Evolutionary conservation across 768 basidiomycete species (phyloP), one percentile per base, ranked within the genome.

Genomic region (Kockovaella imperatae): DNA sequence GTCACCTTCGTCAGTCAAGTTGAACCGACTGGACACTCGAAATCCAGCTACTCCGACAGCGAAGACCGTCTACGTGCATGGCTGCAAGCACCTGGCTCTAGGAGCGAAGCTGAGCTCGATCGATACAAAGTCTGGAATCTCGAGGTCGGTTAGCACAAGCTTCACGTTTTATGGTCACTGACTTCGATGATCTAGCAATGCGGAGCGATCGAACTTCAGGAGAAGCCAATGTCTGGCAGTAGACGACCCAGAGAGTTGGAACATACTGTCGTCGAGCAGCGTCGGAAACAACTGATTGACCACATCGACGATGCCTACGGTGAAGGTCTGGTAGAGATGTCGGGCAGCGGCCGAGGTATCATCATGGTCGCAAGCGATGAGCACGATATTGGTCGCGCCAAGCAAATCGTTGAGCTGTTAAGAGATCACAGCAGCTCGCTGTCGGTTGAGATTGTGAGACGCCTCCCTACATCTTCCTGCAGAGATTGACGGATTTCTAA

Each of bases 341-440:
- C 59, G 32, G 69, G 69, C 3, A 40, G 54, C 35, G 69, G 69
- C 1, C 40, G 73, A 25, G 73, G 74, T 0, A 68, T 76, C 26
- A 73, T 76, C 11, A 72, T 74, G 60, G 74, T 75, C 7, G 75
- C 74, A n/a, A 75, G 75, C 4, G 75, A 75, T 56, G 73, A 73
- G 14, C 72, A 73, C 47, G 65, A 69, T 8, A 52, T 63, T 4
- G 3, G 42, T 21, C 35, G 59, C 14, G 61, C 57, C 18, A 57
- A 60, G 43, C 68, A 64, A 64, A 55, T 45, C 38, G 51, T 68
- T 49, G 23, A 46, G 35, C 57, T 65, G 59, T 31, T 65, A 28
- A 53, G 67, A 30, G 42, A 42, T 26, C 56, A 64, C 29, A 61
- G 54, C 2, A 56, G 58, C 31, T 49, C 47, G 28, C 44, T 68